Evolutionary conservation across 2,329 filamentous ascomycete species (phyloP).

Genomic region (Dryadomyces quercivorus): DNA sequence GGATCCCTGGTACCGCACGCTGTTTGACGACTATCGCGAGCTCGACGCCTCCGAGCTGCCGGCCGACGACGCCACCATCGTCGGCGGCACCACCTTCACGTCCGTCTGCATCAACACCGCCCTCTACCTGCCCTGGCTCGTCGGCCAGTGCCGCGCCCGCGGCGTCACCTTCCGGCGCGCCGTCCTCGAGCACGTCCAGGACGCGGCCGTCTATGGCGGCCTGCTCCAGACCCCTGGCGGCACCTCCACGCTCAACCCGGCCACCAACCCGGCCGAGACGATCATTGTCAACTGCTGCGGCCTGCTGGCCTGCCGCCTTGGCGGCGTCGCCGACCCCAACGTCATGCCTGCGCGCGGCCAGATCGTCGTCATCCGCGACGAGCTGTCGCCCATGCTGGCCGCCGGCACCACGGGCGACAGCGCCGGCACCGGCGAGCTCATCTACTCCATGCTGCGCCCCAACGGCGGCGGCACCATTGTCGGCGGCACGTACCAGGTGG

Average conservation of each 20-base stretch:
- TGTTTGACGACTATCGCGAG: constrained; percentile 60
- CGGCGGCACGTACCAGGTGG: constrained; percentile 73
- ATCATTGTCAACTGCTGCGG: constrained; percentile 80
- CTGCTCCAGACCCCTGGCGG: constrained; percentile 9
- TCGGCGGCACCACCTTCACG: constrained; percentile 64
- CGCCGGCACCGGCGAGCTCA: constrained; percentile 43
- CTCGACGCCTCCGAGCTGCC: constrained; percentile 47
- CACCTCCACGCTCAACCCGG: constrained; percentile 36
- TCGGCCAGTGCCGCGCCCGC: constrained; percentile 63
- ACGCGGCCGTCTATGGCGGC: constrained; percentile 49
- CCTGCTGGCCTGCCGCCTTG: constrained; percentile 59
- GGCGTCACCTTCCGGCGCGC: constrained; percentile 58
- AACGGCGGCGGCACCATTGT: constrained; percentile 70
- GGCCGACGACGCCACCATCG: constrained; percentile 49
- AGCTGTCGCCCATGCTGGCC: constrained; percentile 56
- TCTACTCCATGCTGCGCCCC: constrained; percentile 76
- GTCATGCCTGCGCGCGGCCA: constrained; percentile 74
- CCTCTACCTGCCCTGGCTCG: constrained; percentile 76
- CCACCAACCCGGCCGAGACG: constrained; percentile 22
- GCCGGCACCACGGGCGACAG: constrained; percentile 64
- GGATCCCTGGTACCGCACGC: constrained; percentile 61
- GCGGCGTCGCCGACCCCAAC: constrained; percentile 64
- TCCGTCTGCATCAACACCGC: constrained; percentile 87
- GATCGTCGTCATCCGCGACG: constrained; percentile 72
- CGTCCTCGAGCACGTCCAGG: constrained; percentile 55